These are phyloP conservation scores for Kentomonas sorsogonicus DNA, from an alignment of 208 protist species.

Conservation along the genomic window DNA sequence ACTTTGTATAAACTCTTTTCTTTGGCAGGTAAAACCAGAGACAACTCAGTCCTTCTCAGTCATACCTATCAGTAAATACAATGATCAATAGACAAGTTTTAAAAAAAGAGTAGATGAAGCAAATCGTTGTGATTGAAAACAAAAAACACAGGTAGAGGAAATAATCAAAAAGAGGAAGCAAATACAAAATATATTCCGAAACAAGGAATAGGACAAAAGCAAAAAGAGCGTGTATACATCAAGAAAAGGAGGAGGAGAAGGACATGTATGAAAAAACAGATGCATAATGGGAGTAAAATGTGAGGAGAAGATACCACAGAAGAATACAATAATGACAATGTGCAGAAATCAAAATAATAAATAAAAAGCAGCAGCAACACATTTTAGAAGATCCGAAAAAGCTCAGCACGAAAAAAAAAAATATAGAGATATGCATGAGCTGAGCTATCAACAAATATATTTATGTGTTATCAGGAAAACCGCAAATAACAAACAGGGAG, in stretches of 20 bases:
- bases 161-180: background rate
- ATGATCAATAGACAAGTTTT: background rate
- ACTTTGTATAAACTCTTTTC: background rate
- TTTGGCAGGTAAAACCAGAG: background rate
- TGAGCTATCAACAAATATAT: no score
- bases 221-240: no score
- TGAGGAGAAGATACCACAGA: background rate
- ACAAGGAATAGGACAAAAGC: slow-evolving; percentile 10
- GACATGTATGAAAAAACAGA: slow-evolving; percentile 1
- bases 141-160: slow-evolving; percentile 8
- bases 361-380: slow-evolving; percentile 7
- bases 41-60: background rate
- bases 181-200: background rate
- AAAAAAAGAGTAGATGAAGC: slow-evolving; percentile 6
- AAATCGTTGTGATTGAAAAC: slow-evolving; percentile 1
- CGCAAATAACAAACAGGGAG: no score
- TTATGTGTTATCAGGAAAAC: no score
- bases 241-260: slow-evolving; percentile 7
- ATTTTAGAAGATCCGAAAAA: slow-evolving; percentile 8
- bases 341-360: slow-evolving; percentile 12
- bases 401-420: slow-evolving; percentile 1
- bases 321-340: background rate
- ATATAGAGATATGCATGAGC: background rate
- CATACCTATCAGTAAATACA: background rate
- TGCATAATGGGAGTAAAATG: background rate